These are phyloP conservation scores for Naumovozyma dairenensis DNA, from an alignment of 805 yeast species.

Conservation along the genomic window DNA sequence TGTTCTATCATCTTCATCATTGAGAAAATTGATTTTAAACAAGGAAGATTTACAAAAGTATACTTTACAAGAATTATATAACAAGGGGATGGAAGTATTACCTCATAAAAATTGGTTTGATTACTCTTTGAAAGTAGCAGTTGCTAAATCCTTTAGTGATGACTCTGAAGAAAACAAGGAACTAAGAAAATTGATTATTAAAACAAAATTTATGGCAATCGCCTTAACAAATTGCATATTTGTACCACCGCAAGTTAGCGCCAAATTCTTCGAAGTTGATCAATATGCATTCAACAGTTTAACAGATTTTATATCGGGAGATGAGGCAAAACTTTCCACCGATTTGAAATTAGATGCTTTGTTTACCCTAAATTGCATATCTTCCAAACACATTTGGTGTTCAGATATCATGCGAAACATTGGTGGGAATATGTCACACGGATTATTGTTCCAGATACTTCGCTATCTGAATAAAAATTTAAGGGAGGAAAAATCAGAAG, in stretches of 20 bases:
- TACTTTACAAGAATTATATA: slow-evolving; percentile 52
- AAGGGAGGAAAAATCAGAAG: slow-evolving; percentile 29
- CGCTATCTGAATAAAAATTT: slow-evolving; percentile 49
- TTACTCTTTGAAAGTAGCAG: slow-evolving; percentile 49
- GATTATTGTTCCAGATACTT: slow-evolving; percentile 62
- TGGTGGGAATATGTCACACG: slow-evolving; percentile 84
- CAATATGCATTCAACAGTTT: slow-evolving; percentile 60
- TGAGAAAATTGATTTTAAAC: slow-evolving; percentile 41
- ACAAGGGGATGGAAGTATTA: slow-evolving; percentile 43
- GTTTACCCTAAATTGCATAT: slow-evolving; percentile 58
- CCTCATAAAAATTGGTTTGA: slow-evolving; percentile 59
- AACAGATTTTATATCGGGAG: slow-evolving; percentile 61
- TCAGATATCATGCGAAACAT: slow-evolving; percentile 66
- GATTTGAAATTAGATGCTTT: slow-evolving; percentile 51
- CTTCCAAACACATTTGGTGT: slow-evolving; percentile 60
- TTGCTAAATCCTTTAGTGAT: slow-evolving; percentile 64
- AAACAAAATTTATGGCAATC: slow-evolving; percentile 56
- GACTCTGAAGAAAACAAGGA: slow-evolving; percentile 43
- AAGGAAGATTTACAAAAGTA: slow-evolving; percentile 47
- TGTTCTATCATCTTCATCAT: slow-evolving; percentile 13
- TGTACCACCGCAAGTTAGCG: slow-evolving; percentile 47
- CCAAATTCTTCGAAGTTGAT: slow-evolving; percentile 61
- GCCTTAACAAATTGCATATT: slow-evolving; percentile 53
- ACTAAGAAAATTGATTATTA: slow-evolving; percentile 49
- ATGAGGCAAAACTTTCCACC: slow-evolving; percentile 43